Conservation (phyloP, 768 basidiomycete species). For the Inosperma sp. region DNA sequence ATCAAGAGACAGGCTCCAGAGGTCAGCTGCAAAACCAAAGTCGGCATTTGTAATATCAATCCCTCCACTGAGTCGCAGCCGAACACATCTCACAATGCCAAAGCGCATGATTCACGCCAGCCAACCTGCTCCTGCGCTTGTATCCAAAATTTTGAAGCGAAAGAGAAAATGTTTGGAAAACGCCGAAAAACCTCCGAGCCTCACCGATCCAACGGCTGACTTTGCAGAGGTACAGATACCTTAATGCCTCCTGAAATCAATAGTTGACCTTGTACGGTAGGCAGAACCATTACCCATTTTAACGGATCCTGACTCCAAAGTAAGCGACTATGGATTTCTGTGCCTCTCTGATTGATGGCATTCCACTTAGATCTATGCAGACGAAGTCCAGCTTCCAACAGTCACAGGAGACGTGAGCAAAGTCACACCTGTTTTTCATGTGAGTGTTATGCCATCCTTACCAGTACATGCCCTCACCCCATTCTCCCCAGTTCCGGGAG, state of each 20-base stretch:
- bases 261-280: no score
- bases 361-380: neutral
- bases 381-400: neutral
- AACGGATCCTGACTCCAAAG: neutral
- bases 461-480: neutral
- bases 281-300: no score
- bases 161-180: neutral
- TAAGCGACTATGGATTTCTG: neutral
- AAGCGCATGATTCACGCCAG: no score
- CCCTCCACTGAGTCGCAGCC: no score
- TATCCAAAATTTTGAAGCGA: no score
- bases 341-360: neutral
- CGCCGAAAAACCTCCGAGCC: neutral
- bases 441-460: no score
- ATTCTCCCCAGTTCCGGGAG: neutral
- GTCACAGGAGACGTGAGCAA: neutral
- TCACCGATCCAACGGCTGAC: neutral
- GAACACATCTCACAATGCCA: no score
- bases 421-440: neutral
- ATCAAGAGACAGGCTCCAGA: no score
- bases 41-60: no score
- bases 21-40: no score
- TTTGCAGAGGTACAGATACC: neutral
- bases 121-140: no score
- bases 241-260: neutral